Evolutionary conservation across 345 rosid species (phyloP), one percentile per base, ranked within the genome.

Genomic region (Tarenaya hassleriana): DNA sequence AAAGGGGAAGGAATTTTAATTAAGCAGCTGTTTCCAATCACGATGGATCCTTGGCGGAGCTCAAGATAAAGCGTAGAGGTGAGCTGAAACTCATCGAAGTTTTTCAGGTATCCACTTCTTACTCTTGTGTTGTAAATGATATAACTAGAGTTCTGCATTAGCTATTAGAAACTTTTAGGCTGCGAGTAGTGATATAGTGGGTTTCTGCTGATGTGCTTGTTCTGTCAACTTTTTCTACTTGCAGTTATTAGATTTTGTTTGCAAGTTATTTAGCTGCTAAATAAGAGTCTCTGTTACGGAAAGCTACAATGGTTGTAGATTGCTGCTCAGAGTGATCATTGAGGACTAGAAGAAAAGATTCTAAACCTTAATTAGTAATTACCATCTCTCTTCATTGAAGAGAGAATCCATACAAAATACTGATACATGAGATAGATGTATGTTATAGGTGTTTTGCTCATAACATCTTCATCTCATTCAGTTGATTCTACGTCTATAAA

Each of bases 21-120:
- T 70, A 91, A 87, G 75, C 84, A 91, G 82, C 96, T 70, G 98
- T 91, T 68, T 91, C 87, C 68, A 91, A 91, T 68, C 84, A 91
- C 75, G 98, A 91, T 38, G 96, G 98, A 60, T 82, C 98, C 55
- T 83, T 91, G 70, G 98, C 98, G 7, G 98, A 87, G 75, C 95
- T 91, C 27, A 91, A 91, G 80, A 84, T 91, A 71, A 91, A 91
- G 76, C 96, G 96, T 18, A 79, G 98, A 75, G 98, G 98, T 63
- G 96, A 91, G 81, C 88, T 91, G 59, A 91, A 91, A 74, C 92
- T 91, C 73, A 91, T 91, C 63, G 87, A 91, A 77, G 89, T 84
- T 62, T 91, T 91, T 66, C 98, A 90, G 97, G 95, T 90, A 79
- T 40, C 39, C 10, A 17, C 51, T 61, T 52, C 15, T 13, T 29